These are phyloP conservation scores for Eucalyptus paniculata DNA, from an alignment of 345 rosid species.

Conservation along the genomic window DNA sequence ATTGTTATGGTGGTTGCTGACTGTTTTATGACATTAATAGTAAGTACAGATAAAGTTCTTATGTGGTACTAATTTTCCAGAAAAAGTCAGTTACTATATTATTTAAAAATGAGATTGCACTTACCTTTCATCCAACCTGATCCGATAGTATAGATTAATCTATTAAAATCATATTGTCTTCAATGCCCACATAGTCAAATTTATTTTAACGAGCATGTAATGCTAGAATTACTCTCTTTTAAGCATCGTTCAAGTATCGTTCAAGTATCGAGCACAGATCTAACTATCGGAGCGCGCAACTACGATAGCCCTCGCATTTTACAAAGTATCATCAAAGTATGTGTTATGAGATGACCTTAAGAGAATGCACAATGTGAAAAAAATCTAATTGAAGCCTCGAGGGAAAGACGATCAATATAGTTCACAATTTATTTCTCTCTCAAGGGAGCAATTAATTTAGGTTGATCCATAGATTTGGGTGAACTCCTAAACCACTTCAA, in stretches of 20 bases:
- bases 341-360: not conserved
- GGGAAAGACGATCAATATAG: rapidly evolving
- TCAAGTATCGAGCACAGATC: not conserved
- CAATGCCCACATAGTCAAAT: not conserved
- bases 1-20: not conserved
- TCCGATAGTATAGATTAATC: not conserved
- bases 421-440: not conserved
- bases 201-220: not conserved
- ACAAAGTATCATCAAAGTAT: not conserved
- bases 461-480: not conserved
- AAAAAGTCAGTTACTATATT: not conserved
- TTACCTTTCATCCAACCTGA: not conserved
- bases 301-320: not conserved
- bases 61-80: not conserved
- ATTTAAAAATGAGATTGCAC: not conserved
- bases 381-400: not conserved
- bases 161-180: not conserved
- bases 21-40: not conserved
- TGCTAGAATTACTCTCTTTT: not conserved
- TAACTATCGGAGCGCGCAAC: rapidly evolving
- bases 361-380: not conserved
- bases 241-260: not conserved
- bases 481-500: not conserved
- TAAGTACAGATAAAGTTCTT: not conserved
- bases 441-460: not conserved